Base-by-base conservation (phyloP, 805 yeast genomes). In the Candida quercuum region DNA sequence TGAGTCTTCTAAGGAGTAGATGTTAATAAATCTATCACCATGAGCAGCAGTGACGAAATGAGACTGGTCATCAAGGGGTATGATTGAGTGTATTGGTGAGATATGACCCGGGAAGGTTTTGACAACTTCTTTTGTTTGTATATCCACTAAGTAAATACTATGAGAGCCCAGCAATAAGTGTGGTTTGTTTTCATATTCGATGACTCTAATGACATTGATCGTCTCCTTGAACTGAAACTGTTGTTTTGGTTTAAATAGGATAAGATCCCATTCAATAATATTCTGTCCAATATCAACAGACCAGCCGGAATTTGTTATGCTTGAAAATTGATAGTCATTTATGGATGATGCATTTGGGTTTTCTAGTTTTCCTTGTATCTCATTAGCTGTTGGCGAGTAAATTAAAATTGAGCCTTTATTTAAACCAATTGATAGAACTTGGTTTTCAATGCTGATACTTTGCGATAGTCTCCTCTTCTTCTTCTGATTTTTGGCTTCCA, bases 11-110 rank as follows among this genome's bases (percentile, higher is more conserved):
- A 77, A 38, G 10, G 81, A 72, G 53, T 82, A 80, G 26, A 84
- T 64, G 56, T 86, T 86, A 47, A 88, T 70, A 57, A 86, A 87
- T 48, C 97, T 72, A 58, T 89, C 98, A 42, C 80, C 81, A 25
- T 66, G 66, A 2, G 96, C 94, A 36, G 82, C 72, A 1, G 93
- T 80, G 30, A 85, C 58, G 48, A 87, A 76, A 3, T 39, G 32
- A 32, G 62, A 64, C 33, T 72, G 61, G 17, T 57, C 31, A 8
- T 51, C 42, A 15, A 69, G 53, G 6, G 71, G 61, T 26, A 70
- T 39, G 10, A 81, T 59, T 11, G 76, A 59, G 48, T 67, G 69
- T 28, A 86, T 71, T 4, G 87, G 81, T 15, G 84, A 72, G 22
- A 85, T 75, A 54, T 86, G 94, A 20, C 91, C 94, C 2, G 94